Percentiles rank a stretch among this genome's conserved stretches.
These are phyloP conservation scores for Meyerozyma guilliermondii DNA, from an alignment of 1,139 yeast species.

Conservation along the genomic window DNA sequence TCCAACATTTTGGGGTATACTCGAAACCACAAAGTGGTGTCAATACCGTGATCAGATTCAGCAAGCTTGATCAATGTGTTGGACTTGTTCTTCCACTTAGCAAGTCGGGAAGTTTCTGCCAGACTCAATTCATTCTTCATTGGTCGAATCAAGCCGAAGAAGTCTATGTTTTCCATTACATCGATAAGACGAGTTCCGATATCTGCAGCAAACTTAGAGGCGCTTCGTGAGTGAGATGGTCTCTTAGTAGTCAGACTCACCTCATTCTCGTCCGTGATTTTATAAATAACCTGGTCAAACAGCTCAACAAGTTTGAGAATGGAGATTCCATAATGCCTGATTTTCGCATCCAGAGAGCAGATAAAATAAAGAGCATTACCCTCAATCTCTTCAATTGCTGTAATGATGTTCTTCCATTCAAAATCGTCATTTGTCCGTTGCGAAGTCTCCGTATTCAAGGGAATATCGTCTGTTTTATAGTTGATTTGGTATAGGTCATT, in stretches of 20 bases:
- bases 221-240: slow-evolving; percentile 48
- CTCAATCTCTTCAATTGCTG: slow-evolving; percentile 88
- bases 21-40: slow-evolving; percentile 91
- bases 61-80: slow-evolving; percentile 71
- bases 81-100: slow-evolving; percentile 58
- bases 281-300: slow-evolving; percentile 77
- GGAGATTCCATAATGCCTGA: slow-evolving; percentile 70
- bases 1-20: slow-evolving; percentile 73
- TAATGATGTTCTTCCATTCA: slow-evolving; percentile 73
- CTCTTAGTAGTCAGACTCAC: slow-evolving; percentile 3
- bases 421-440: slow-evolving; percentile 51
- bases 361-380: slow-evolving; percentile 92
- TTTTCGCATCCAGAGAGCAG: slow-evolving; percentile 78
- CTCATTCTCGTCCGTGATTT: slow-evolving; percentile 27
- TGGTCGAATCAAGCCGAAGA: slow-evolving; percentile 57
- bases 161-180: slow-evolving; percentile 66
- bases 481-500: slow-evolving; percentile 43
- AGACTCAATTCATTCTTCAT: slow-evolving; percentile 62
- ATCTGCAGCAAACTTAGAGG: slow-evolving; percentile 75
- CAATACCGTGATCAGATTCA: slow-evolving; percentile 91
- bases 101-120: slow-evolving; percentile 73
- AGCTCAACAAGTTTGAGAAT: slow-evolving; percentile 72
- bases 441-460: slow-evolving; percentile 3
- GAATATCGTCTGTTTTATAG: slow-evolving; percentile 28
- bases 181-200: slow-evolving; percentile 76